Evolutionary conservation across 306 rosid genomes (phyloP).

Genomic region (Lupinus albus): DNA sequence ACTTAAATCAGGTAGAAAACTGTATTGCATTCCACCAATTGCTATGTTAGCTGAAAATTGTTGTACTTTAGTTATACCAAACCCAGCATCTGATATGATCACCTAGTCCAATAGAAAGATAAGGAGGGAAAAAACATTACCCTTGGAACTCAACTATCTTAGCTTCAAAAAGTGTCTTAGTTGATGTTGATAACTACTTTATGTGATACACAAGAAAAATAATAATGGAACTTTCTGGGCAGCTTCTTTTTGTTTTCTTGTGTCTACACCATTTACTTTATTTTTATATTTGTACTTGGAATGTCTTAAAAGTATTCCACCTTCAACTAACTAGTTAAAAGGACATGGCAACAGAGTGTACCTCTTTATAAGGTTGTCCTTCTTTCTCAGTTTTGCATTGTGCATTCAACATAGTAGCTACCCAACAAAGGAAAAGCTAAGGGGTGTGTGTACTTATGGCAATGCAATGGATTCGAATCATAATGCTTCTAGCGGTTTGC

Average conservation of each 20-base stretch:
- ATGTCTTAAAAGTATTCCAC: not conserved
- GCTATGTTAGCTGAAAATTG: constrained; percentile 33
- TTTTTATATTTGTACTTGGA: constrained; percentile 5
- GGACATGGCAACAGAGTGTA: constrained; percentile 38
- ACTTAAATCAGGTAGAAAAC: constrained; percentile 36
- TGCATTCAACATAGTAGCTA: constrained; percentile 25
- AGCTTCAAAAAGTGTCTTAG: constrained; percentile 14
- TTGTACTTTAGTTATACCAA: constrained; percentile 37
- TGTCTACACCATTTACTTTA: not conserved
- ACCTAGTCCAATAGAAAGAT: constrained; percentile 26
- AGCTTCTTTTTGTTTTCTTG: constrained; percentile 31
- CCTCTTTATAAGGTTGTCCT: constrained; percentile 45
- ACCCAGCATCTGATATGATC: constrained; percentile 41
- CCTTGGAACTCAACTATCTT: constrained; percentile 8
- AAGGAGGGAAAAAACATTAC: not conserved
- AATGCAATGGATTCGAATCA: constrained; percentile 1
- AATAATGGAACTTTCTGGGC: constrained; percentile 37
- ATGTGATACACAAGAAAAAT: constrained; percentile 45
- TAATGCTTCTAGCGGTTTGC: constrained; percentile 34
- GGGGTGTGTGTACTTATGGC: constrained; percentile 13
- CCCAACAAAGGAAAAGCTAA: constrained; percentile 10
- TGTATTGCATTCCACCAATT: constrained; percentile 33
- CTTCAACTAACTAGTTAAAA: constrained; percentile 39
- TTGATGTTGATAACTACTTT: constrained; percentile 34
- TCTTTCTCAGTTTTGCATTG: constrained; percentile 24